Conservation (phyloP, 257 asterid genomes). For the Forsythia viridissima region DNA sequence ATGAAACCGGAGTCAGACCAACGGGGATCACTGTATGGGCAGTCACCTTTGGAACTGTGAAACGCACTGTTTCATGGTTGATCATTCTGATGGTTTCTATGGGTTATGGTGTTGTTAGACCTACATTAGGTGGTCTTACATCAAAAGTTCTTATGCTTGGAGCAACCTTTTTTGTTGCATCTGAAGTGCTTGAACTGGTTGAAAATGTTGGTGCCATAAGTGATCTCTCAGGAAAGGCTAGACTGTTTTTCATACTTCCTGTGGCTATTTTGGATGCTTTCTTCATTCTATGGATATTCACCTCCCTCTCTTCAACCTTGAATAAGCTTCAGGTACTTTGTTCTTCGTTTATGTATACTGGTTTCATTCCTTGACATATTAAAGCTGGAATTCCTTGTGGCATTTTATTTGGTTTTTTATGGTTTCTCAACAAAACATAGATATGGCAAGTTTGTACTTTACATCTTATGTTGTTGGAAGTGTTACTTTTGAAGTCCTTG, state of each 20-base stretch:
- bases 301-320: slow-evolving; percentile 81
- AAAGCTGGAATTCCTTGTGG: neutral
- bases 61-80: slow-evolving; percentile 78
- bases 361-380: neutral
- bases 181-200: slow-evolving; percentile 81
- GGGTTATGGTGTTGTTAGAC: slow-evolving; percentile 98
- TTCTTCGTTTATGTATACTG: slow-evolving; percentile 19
- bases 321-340: slow-evolving; percentile 92
- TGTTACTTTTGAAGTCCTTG: neutral
- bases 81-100: slow-evolving; percentile 84
- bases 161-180: slow-evolving; percentile 86
- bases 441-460: neutral
- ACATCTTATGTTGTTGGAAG: neutral
- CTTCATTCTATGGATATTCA: slow-evolving; percentile 95
- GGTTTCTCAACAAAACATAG: neutral
- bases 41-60: slow-evolving; percentile 89
- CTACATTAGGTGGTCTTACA: slow-evolving; percentile 95
- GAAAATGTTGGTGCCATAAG: slow-evolving; percentile 93
- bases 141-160: slow-evolving; percentile 91
- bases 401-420: neutral
- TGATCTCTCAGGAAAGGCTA: slow-evolving; percentile 94
- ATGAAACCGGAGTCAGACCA: slow-evolving; percentile 85
- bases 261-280: slow-evolving; percentile 94
- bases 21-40: slow-evolving; percentile 91
- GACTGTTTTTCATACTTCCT: slow-evolving; percentile 81